Percentiles rank a stretch among this genome's conserved stretches.
phyloP scores from a whole-genome alignment of 2,329 filamentous ascomycete genomes.

The Stachybotrys chlorohalonatus region DNA sequence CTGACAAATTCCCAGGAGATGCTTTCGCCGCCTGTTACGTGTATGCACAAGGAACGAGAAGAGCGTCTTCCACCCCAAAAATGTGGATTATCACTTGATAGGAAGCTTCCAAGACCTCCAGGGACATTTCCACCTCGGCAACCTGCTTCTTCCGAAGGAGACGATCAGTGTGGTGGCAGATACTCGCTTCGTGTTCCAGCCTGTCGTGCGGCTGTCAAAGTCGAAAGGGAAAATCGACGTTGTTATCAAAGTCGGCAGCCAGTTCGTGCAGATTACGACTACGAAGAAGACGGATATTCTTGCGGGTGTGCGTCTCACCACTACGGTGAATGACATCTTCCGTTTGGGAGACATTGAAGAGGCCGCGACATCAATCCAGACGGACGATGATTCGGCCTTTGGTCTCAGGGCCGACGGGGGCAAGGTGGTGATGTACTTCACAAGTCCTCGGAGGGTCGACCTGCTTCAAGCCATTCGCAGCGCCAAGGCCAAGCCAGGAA shows the following conservation, averaged over 20 bases:
- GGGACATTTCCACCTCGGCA: slow-evolving; percentile 56
- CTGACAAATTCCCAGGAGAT: slow-evolving; percentile 33
- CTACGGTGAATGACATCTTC: slow-evolving; percentile 63
- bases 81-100: slow-evolving; percentile 57
- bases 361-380: slow-evolving; percentile 53
- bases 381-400: slow-evolving; percentile 59
- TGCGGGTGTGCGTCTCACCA: slow-evolving; percentile 50
- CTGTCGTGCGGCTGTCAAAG: slow-evolving; percentile 56
- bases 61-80: slow-evolving; percentile 53
- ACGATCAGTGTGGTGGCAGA: slow-evolving; percentile 61
- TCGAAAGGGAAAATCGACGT: slow-evolving; percentile 65
- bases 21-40: slow-evolving; percentile 54
- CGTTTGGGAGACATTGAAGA: slow-evolving; percentile 59
- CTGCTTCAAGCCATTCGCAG: slow-evolving; percentile 54
- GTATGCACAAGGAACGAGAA: slow-evolving; percentile 50
- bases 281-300: slow-evolving; percentile 61
- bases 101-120: slow-evolving; percentile 58
- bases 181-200: slow-evolving; percentile 55
- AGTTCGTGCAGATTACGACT: slow-evolving; percentile 62
- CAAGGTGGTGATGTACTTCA: slow-evolving; percentile 65
- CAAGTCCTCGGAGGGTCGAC: slow-evolving; percentile 54
- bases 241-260: slow-evolving; percentile 57
- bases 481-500: slow-evolving; percentile 56
- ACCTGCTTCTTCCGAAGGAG: slow-evolving; percentile 59
- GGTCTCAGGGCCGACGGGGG: slow-evolving; percentile 59